Evolutionary conservation across 2,329 filamentous ascomycete genomes (phyloP).

Genomic region (Phaeomoniella chlamydospora): DNA sequence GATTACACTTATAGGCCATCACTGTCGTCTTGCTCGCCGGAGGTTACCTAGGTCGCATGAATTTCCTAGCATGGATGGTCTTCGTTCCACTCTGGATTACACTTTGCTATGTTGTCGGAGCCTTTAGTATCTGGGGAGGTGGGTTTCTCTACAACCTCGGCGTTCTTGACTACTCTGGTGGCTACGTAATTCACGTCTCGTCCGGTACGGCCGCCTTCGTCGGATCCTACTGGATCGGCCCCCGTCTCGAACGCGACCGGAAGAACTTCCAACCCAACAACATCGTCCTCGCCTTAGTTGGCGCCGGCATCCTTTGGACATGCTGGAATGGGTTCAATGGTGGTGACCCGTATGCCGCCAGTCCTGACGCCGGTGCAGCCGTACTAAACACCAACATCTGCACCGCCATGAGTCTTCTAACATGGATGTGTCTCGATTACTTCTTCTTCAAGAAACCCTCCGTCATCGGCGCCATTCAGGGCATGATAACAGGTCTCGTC

Average conservation of each 20-base stretch:
- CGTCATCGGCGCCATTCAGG: constrained; percentile 34
- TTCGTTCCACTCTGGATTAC: constrained; percentile 39
- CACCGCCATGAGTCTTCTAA: constrained; percentile 31
- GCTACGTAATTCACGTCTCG: constrained; percentile 38
- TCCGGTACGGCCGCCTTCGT: constrained; percentile 36
- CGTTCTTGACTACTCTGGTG: constrained; percentile 36
- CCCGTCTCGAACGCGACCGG: constrained; percentile 28
- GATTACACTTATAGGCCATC: too few relatives aligned
- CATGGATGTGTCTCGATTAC: constrained; percentile 31
- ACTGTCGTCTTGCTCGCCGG: constrained; percentile 34
- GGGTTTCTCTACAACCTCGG: constrained; percentile 30
- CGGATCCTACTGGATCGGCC: constrained; percentile 32
- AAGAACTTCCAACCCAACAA: constrained; percentile 34
- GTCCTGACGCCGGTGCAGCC: constrained; percentile 33
- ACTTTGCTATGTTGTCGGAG: constrained; percentile 25
- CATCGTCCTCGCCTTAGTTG: constrained; percentile 27
- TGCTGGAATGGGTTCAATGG: constrained; percentile 41
- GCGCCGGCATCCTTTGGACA: constrained; percentile 36
- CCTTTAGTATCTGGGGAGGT: constrained; percentile 30
- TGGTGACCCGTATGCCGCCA: constrained; percentile 36
- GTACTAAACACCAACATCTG: constrained; percentile 37
- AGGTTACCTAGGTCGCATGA: constrained; percentile 33
- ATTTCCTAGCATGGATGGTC: constrained; percentile 36
- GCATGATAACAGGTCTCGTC: constrained; percentile 38
- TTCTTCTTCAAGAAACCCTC: constrained; percentile 34